phyloP scores from a whole-genome alignment of 2,329 filamentous ascomycete genomes.

The Calonectria leucothoes region DNA sequence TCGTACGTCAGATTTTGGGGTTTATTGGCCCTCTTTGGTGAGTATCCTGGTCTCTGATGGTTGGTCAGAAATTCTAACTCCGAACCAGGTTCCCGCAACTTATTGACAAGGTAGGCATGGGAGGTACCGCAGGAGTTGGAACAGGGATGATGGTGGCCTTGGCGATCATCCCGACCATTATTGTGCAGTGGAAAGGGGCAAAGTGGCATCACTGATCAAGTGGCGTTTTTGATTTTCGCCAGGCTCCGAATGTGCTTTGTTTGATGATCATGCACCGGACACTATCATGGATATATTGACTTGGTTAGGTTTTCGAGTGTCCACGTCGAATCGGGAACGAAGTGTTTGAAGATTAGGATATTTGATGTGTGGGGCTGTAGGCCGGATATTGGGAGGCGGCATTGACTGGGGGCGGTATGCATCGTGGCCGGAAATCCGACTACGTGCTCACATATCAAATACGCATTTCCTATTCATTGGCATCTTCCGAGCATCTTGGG shows the following conservation, averaged over 20 bases:
- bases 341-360: not conserved
- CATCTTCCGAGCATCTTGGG: not conserved
- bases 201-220: not conserved
- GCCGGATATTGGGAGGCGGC: not conserved
- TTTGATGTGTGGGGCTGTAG: not conserved
- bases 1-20: constrained; percentile 13
- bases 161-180: not conserved
- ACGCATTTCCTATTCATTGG: not conserved
- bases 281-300: not conserved
- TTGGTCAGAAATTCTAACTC: not conserved
- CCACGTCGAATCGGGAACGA: not conserved
- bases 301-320: too few relatives aligned
- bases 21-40: constrained; percentile 1
- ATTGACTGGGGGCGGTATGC: not conserved
- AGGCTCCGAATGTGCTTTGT: not conserved
- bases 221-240: not conserved
- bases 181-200: not conserved
- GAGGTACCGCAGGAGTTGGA: not conserved
- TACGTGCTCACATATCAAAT: not conserved
- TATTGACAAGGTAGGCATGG: not conserved
- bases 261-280: not conserved
- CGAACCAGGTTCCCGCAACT: not conserved
- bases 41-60: not conserved
- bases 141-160: not conserved
- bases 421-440: not conserved